These are phyloP conservation scores for Malus hybrid DNA, from an alignment of 331 rosid species.

Conservation along the genomic window DNA sequence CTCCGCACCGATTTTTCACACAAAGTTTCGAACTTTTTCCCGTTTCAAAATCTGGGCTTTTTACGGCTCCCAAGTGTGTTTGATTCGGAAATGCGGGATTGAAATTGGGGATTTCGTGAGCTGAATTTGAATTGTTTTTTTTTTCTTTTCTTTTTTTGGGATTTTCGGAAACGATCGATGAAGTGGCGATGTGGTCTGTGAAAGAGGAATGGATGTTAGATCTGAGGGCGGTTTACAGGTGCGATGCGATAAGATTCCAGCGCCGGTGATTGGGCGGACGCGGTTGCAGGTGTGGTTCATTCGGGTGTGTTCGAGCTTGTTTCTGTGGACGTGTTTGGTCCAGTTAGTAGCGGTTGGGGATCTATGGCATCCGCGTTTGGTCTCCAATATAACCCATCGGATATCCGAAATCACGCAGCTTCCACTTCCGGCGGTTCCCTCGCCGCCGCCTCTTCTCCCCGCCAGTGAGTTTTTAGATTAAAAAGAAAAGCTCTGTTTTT, in stretches of 20 bases:
- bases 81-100: constrained; percentile 11
- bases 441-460: constrained; percentile 46
- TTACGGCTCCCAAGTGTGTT: not conserved
- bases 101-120: constrained; percentile 2
- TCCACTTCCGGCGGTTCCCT: constrained; percentile 17
- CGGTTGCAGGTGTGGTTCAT: constrained; percentile 90
- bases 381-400: constrained; percentile 54
- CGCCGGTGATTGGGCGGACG: constrained; percentile 53
- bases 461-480: constrained; percentile 47
- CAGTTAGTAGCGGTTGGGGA: constrained; percentile 78
- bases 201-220: constrained; percentile 80
- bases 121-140: constrained; percentile 1
- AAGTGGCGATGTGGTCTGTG: constrained; percentile 66
- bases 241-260: constrained; percentile 64
- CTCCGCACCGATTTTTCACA: not conserved
- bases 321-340: constrained; percentile 84
- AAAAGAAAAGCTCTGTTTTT: not conserved
- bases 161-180: constrained; percentile 34
- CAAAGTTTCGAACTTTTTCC: not conserved
- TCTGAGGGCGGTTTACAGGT: constrained; percentile 51
- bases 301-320: constrained; percentile 73
- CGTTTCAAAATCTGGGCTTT: not conserved
- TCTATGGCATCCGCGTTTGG: constrained; percentile 69
- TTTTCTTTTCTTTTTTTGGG: not conserved
- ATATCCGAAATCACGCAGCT: constrained; percentile 36